Base-by-base conservation (phyloP, 257 asterid genomes). In the Lycium barbarum region DNA sequence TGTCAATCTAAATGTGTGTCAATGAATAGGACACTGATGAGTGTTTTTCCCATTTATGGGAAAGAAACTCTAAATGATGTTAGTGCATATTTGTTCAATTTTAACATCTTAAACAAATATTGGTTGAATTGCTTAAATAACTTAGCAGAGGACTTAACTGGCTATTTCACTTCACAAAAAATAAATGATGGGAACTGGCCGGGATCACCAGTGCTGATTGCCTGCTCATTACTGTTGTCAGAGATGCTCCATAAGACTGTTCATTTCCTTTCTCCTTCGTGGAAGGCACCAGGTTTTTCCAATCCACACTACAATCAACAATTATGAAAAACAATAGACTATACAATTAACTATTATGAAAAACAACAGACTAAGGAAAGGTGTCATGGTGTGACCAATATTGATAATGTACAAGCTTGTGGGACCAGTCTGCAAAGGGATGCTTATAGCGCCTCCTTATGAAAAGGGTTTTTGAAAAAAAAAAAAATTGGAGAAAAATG, bases 181-280 rank as follows among this genome's bases (percentile, higher is more conserved):
- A n/a, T 66, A 26, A 78, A 73, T 80, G 54, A 78, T 6, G 84
- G 87, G 65, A 89, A 89, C 97, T 86, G 83, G 93, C 99, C 88
- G 94, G 90, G 90, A 92, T 87, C 81, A 95, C 36, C 86, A 90
- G 86, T 55, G 95, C 90, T 20, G 90, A 65, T n/a, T 88, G 92
- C 68, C 88, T 89, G 65, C 89, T 90, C 84, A 88, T 93, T 81
- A 73, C 89, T 55, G 84, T 85, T 84, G 85, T 90, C 84, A 79
- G 81, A 84, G 88, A 71, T n/a, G 82, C 86, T 85, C 89, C 88
- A 36, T 40, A 17, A 26, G 91, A 58, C 61, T 90, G 86, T 84
- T 84, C 84, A 11, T 88, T 89, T 86, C 87, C 90, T 84, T 85
- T 88, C 85, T 81, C 86, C 83, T 89, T 89, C 88, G 72, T 65